phyloP scores from a whole-genome alignment of 306 rosid genomes.

The Chamaecrista fasciculata region DNA sequence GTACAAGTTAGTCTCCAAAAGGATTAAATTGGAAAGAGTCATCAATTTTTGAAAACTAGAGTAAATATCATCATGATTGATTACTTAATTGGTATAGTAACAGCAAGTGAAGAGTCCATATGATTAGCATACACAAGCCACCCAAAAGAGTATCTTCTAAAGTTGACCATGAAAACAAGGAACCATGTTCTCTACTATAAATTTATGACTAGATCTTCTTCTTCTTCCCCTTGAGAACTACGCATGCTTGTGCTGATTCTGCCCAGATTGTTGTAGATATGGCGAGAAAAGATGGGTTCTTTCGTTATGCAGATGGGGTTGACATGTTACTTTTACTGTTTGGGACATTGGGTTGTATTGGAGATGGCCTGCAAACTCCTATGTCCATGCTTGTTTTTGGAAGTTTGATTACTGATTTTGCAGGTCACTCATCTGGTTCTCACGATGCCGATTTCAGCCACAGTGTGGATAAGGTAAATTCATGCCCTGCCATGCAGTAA shows the following conservation, averaged over 20 bases:
- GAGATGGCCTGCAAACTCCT: constrained; percentile 75
- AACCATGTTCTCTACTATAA: too few relatives aligned
- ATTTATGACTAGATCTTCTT: too few relatives aligned
- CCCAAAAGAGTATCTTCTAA: too few relatives aligned
- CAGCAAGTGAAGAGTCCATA: neutral
- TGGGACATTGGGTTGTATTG: constrained; percentile 74
- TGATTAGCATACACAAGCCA: neutral
- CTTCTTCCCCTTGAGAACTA: neutral
- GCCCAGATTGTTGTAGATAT: constrained; percentile 17
- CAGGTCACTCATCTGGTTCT: constrained; percentile 30
- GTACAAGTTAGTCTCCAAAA: too few relatives aligned
- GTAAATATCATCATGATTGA: too few relatives aligned
- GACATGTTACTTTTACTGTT: constrained; percentile 60
- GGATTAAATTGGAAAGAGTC: too few relatives aligned
- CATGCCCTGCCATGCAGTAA: too few relatives aligned
- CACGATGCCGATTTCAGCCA: constrained; percentile 31
- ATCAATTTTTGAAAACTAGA: too few relatives aligned
- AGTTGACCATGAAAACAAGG: too few relatives aligned
- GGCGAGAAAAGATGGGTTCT: constrained; percentile 48
- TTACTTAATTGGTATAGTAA: too few relatives aligned
- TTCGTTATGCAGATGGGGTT: constrained; percentile 58
- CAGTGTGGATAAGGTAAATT: constrained; percentile 52
- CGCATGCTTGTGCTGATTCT: too few relatives aligned
- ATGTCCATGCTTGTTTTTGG: constrained; percentile 73
- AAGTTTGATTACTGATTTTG: constrained; percentile 59